phyloP scores from a whole-genome alignment of 495 filamentous ascomycete species.

The Aspergillus cristatus region DNA sequence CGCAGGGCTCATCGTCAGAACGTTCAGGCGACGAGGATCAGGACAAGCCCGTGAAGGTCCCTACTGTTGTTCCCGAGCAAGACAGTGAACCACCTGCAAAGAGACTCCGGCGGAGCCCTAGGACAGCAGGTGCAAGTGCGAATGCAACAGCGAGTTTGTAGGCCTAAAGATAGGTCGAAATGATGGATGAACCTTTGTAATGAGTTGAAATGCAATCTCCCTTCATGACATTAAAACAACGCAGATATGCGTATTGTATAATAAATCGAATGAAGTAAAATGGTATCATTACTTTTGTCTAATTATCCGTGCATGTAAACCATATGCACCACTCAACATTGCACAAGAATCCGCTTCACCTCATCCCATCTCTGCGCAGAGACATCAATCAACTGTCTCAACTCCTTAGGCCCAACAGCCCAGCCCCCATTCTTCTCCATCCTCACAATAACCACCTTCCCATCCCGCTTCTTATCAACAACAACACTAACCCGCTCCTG shows the following conservation, averaged over 20 bases:
- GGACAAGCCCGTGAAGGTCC: conserved; percentile 12
- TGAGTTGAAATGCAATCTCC: background rate
- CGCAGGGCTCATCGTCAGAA: background rate
- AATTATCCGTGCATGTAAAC: conserved; percentile 1
- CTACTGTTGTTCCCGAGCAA: conserved; percentile 9
- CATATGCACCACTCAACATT: conserved; percentile 16
- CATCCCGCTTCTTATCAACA: conserved; percentile 50
- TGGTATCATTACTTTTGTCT: conserved; percentile 26
- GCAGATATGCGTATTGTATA: background rate
- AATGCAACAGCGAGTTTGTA: too few species aligned
- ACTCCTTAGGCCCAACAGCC: conserved; percentile 43
- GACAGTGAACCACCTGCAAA: conserved; percentile 31
- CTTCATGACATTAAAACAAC: background rate
- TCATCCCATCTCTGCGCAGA: conserved; percentile 48
- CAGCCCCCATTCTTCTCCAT: conserved; percentile 81
- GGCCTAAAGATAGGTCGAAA: too few species aligned
- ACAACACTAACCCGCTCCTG: conserved; percentile 65
- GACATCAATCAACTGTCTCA: conserved; percentile 44
- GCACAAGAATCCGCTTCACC: conserved; percentile 37
- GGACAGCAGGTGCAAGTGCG: conserved; percentile 8
- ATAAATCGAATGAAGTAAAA: conserved; percentile 1
- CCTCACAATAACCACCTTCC: conserved; percentile 49
- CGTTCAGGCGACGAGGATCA: conserved; percentile 6
- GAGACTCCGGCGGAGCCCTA: conserved; percentile 23
- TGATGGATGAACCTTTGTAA: background rate